These are phyloP conservation scores for Aeschynomene evenia DNA, from an alignment of 306 rosid species.

Conservation along the genomic window DNA sequence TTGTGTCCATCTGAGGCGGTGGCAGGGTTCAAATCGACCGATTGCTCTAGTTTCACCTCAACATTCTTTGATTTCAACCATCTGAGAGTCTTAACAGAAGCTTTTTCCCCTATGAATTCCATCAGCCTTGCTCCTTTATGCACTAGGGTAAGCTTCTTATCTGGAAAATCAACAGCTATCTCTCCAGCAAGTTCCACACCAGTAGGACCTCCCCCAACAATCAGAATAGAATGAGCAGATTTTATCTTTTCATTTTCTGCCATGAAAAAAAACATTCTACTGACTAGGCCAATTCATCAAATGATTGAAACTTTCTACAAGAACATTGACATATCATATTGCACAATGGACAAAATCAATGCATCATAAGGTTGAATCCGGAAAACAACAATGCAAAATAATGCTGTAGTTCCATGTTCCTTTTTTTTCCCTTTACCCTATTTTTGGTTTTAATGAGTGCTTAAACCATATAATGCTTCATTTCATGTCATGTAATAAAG, in stretches of 20 bases:
- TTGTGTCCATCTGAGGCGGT: conserved; percentile 35
- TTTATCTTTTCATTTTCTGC: conserved; percentile 65
- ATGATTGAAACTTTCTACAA: background rate
- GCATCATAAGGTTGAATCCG: conserved; percentile 11
- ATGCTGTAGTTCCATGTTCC: conserved; percentile 16
- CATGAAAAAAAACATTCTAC: conserved; percentile 23
- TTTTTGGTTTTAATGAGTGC: background rate
- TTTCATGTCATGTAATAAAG: background rate
- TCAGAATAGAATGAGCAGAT: conserved; percentile 64
- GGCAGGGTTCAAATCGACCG: conserved; percentile 35
- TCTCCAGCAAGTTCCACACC: conserved; percentile 92
- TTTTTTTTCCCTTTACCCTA: background rate
- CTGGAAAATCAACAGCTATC: conserved; percentile 69
- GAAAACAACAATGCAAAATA: background rate
- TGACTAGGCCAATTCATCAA: conserved; percentile 13
- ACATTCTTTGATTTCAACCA: conserved; percentile 67
- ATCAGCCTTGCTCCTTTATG: conserved; percentile 71
- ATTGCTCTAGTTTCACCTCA: conserved; percentile 55
- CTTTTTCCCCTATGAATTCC: conserved; percentile 76
- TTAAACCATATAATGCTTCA: conserved; percentile 5
- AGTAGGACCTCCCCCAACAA: conserved; percentile 89
- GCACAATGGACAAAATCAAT: conserved; percentile 10
- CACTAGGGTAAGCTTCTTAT: conserved; percentile 60
- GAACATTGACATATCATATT: conserved; percentile 9
- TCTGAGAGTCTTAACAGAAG: conserved; percentile 48